Percentiles rank a stretch among this genome's conserved stretches.
Evolutionary conservation across 2,329 filamentous ascomycete genomes (phyloP).

Genomic region (Alternaria incomplexa): DNA sequence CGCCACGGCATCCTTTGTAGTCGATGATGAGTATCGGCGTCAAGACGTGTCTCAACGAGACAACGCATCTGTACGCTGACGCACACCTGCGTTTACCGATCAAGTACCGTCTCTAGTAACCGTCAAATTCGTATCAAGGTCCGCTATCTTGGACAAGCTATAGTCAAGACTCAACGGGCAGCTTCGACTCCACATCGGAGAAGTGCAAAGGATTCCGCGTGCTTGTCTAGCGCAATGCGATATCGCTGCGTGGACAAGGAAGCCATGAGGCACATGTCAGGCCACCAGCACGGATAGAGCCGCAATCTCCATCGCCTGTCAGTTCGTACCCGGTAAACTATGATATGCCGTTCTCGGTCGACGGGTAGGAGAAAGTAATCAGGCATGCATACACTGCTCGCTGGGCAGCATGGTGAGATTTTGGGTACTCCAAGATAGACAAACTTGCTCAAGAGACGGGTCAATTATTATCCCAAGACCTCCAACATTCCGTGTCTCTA

Average conservation of each 20-base stretch:
- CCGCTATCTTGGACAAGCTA: not conserved
- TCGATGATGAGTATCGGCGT: conserved; percentile 7
- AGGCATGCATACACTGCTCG: not conserved
- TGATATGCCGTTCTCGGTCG: not conserved
- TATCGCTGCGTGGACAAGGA: conserved; percentile 1
- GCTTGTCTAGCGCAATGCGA: not conserved
- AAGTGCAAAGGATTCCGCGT: not conserved
- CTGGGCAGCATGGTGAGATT: not conserved
- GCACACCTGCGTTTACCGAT: conserved; percentile 1
- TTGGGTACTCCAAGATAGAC: not conserved
- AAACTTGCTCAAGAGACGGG: not conserved
- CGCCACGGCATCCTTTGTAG: not conserved
- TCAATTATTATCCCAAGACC: not conserved
- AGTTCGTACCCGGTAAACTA: not conserved
- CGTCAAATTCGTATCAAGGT: not conserved
- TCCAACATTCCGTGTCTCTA: not conserved
- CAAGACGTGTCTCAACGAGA: not conserved
- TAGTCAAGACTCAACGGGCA: not conserved
- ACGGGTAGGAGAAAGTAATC: not conserved
- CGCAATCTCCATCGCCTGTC: conserved; percentile 5
- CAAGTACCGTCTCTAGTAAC: not conserved
- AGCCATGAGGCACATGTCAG: not conserved
- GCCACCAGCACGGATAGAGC: conserved; percentile 10
- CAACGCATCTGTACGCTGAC: conserved; percentile 2
- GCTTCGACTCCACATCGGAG: not conserved